phyloP scores from a whole-genome alignment of 129 eudicot genomes.

The Tagetes patula region DNA sequence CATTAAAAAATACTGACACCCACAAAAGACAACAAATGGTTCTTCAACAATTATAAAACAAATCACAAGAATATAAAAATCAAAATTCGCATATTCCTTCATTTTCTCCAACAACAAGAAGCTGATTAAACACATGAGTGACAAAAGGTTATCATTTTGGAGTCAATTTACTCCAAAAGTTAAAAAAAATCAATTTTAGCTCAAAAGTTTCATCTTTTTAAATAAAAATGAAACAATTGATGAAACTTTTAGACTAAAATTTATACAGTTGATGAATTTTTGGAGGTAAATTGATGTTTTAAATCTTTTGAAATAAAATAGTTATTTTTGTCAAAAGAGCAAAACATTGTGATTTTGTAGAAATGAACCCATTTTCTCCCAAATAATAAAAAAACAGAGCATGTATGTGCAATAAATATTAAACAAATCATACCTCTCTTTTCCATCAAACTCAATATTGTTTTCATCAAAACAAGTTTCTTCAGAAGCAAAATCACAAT shows the following conservation, averaged over 20 bases:
- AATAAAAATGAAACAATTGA: too few relatives aligned
- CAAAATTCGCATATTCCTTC: conserved; percentile 13
- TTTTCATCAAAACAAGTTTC: conserved; percentile 72
- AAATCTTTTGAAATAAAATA: too few relatives aligned
- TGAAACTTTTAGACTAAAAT: too few relatives aligned
- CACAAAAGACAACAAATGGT: conserved; percentile 20
- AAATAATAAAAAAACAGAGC: conserved; percentile 28
- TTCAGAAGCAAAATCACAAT: conserved; percentile 38
- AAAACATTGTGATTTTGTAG: neutral
- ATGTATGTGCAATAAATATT: conserved; percentile 1
- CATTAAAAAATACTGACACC: conserved; percentile 8
- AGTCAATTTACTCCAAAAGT: too few relatives aligned
- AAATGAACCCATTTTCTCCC: neutral
- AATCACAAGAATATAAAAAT: conserved; percentile 1
- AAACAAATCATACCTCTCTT: conserved; percentile 56
- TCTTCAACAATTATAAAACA: conserved; percentile 21
- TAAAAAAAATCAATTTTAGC: too few relatives aligned
- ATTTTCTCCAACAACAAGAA: neutral
- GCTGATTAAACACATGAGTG: neutral
- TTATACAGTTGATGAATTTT: too few relatives aligned
- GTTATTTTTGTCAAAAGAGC: too few relatives aligned
- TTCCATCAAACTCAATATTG: conserved; percentile 57
- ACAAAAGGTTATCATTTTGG: too few relatives aligned
- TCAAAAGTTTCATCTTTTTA: too few relatives aligned
- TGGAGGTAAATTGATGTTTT: too few relatives aligned